Evolutionary conservation across 257 asterid genomes (phyloP).

Genomic region (Nicotiana noctiflora): DNA sequence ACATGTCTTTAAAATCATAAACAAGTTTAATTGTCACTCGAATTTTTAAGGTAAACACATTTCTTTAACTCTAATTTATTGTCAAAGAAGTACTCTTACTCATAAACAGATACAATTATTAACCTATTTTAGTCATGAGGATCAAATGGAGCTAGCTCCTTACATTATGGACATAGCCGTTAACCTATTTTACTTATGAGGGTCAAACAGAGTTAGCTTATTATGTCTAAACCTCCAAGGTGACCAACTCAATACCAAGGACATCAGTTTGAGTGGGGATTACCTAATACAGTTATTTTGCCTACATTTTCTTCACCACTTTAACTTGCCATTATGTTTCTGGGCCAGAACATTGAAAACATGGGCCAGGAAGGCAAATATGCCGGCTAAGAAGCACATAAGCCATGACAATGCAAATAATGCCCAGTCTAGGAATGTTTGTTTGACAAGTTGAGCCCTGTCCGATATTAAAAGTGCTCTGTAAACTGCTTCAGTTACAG

Average conservation of each 20-base stretch:
- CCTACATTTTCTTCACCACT: slow-evolving; percentile 11
- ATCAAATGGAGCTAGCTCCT: too few species aligned
- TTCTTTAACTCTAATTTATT: too few species aligned
- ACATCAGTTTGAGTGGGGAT: not conserved
- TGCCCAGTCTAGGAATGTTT: slow-evolving; percentile 12
- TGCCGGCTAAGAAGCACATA: slow-evolving; percentile 5
- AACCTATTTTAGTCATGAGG: too few species aligned
- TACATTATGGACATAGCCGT: not conserved
- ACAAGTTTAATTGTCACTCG: too few species aligned
- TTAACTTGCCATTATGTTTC: slow-evolving; percentile 6
- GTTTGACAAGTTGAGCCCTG: slow-evolving; percentile 18
- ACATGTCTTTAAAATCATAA: too few species aligned
- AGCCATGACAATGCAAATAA: slow-evolving; percentile 9
- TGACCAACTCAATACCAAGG: not conserved
- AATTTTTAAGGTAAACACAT: too few species aligned
- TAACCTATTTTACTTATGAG: not conserved
- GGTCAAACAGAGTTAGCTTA: not conserved
- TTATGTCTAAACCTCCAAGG: not conserved
- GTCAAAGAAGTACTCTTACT: too few species aligned
- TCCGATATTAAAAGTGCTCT: slow-evolving; percentile 24
- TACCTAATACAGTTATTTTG: not conserved
- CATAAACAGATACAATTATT: too few species aligned
- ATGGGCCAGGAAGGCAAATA: slow-evolving; percentile 17
- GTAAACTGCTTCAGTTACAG: slow-evolving; percentile 24
- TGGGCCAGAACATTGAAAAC: slow-evolving; percentile 13